A percentile compares a stretch with the other conserved stretches of the same genome.
Evolutionary conservation across 225 moss, liverwort and hornwort species (phyloP).

Genomic region (Thuidium tamariscinum): DNA sequence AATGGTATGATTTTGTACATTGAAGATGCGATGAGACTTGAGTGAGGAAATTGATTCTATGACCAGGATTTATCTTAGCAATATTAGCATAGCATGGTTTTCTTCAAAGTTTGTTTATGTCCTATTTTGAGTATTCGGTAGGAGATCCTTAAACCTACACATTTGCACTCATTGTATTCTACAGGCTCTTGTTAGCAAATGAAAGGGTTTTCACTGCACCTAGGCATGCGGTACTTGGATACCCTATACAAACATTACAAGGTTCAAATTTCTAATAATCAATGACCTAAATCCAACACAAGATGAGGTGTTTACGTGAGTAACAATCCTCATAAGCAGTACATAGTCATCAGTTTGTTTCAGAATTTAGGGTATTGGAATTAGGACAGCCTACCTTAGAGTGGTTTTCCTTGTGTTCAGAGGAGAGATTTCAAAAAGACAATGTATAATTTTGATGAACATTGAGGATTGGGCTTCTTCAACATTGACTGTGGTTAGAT

Average conservation of each 20-base stretch:
- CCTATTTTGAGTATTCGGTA: background rate
- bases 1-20: background rate
- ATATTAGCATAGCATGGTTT: background rate
- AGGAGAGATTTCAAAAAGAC: background rate
- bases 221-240: background rate
- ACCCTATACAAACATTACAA: background rate
- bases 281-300: background rate
- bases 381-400: background rate
- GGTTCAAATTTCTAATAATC: background rate
- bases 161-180: background rate
- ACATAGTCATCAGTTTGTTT: background rate
- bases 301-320: background rate
- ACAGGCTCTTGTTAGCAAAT: background rate
- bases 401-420: background rate
- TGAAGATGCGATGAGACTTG: background rate
- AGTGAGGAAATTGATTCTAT: background rate
- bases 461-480: background rate
- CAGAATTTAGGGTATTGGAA: background rate
- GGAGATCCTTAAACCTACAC: background rate
- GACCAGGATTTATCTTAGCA: background rate
- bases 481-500: too few relatives aligned
- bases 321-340: background rate
- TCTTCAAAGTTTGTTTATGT: background rate
- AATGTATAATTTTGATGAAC: background rate
- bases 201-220: background rate